These are phyloP conservation scores for Dicorynia guianensis DNA, from an alignment of 306 rosid species.

Conservation along the genomic window DNA sequence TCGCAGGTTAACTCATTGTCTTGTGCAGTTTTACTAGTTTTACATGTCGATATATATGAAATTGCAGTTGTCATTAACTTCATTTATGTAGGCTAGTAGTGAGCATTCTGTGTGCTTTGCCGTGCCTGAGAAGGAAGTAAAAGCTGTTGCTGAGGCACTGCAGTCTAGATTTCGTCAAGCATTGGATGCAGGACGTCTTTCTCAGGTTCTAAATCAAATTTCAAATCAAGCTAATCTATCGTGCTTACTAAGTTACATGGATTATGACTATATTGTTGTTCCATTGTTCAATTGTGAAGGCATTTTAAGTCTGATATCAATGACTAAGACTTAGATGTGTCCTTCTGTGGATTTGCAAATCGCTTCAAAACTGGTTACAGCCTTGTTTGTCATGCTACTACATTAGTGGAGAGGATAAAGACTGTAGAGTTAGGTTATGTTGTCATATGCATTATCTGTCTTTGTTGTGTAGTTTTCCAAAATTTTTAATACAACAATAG, in stretches of 20 bases:
- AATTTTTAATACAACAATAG: background rate
- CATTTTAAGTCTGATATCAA: background rate
- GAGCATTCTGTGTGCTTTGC: constrained; percentile 99
- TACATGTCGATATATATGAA: constrained; percentile 28
- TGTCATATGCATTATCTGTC: constrained; percentile 17
- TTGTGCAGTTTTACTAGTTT: constrained; percentile 34
- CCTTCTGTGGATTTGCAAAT: constrained; percentile 36
- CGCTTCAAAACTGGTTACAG: background rate
- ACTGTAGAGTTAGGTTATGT: background rate
- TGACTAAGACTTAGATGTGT: constrained; percentile 1
- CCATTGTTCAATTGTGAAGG: constrained; percentile 19
- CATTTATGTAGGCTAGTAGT: constrained; percentile 90
- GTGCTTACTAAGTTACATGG: background rate
- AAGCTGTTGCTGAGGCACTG: constrained; percentile 91
- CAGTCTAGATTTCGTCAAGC: constrained; percentile 93
- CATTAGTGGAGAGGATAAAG: constrained; percentile 17
- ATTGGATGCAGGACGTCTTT: constrained; percentile 94
- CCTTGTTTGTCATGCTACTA: constrained; percentile 6
- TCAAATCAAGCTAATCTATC: too few relatives aligned
- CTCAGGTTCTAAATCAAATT: constrained; percentile 73
- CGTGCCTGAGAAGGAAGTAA: constrained; percentile 96
- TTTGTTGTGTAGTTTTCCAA: background rate
- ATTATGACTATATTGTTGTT: background rate
- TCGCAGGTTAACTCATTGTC: constrained; percentile 76
- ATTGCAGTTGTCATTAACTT: constrained; percentile 36